A percentile compares a stretch with the other conserved stretches of the same genome.
These are phyloP conservation scores for Lasiosphaeria hispida DNA, from an alignment of 495 filamentous ascomycete species.

Conservation along the genomic window DNA sequence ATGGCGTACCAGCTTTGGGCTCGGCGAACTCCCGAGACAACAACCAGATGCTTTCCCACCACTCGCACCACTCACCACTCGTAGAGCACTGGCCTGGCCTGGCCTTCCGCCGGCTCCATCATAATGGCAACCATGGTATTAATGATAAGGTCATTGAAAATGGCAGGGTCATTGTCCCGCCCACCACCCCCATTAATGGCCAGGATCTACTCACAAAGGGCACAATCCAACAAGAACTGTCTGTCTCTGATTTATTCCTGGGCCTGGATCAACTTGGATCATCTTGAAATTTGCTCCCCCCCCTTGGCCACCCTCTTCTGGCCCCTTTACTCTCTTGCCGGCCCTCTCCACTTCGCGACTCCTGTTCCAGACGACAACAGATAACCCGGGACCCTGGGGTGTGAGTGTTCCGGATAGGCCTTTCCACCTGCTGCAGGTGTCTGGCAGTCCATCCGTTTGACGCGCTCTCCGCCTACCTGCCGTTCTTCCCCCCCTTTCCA, in stretches of 20 bases:
- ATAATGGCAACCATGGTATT: slow-evolving; percentile 21
- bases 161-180: slow-evolving; percentile 38
- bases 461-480: background rate
- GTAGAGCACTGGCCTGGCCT: background rate
- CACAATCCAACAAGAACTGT: slow-evolving; percentile 35
- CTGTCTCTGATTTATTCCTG: too few species aligned
- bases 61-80: background rate
- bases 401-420: background rate
- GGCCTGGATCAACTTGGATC: too few species aligned
- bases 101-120: slow-evolving; percentile 9
- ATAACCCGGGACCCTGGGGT: background rate
- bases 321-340: too few species aligned
- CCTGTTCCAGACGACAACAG: background rate
- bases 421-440: background rate
- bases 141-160: slow-evolving; percentile 3
- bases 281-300: too few species aligned
- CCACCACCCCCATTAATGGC: slow-evolving; percentile 20
- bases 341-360: background rate
- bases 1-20: slow-evolving; percentile 23
- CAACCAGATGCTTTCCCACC: background rate
- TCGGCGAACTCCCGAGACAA: slow-evolving; percentile 46
- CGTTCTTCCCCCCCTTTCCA: slow-evolving; percentile 11
- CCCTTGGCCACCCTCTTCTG: too few species aligned
- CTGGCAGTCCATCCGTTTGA: slow-evolving; percentile 2
- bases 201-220: slow-evolving; percentile 36